Evolutionary conservation across 441 rosid species (phyloP), one percentile per base, ranked within the genome.

Genomic region (Macaranga tanarius): DNA sequence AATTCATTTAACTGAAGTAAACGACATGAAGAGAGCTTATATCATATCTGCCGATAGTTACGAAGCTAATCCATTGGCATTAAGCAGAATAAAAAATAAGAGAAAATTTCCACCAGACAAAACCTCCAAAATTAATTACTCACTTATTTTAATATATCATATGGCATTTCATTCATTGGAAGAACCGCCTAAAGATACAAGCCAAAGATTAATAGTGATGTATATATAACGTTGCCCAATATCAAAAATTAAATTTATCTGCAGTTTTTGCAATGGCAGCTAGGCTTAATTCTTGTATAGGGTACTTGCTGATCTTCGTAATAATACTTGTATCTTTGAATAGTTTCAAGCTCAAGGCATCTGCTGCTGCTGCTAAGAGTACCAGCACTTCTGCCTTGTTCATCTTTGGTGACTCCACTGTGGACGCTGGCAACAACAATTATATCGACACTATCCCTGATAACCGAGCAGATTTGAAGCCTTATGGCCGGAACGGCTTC

Each of bases 361-460:
- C 67, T 56, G 73, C 72, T 63, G 69, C 69, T 7, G 52, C 12
- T 42, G 23, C 40, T 57, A 75, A 65, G 65, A 71, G 26, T 34
- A 69, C 16, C 10, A 26, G 58, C 56, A 67, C 12, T 17, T 15
- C 26, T 67, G 86, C 87, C 5, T 65, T 86, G 57, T 89, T 89
- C 80, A 75, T 85, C 62, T 85, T 89, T 22, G 91, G 91, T 10
- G 89, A 85, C 79, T 89, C 93, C 67, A 65, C 73, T 1, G 89
- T 83, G 2, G 88, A 89, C 74, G 68, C 79, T 2, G 89, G 89
- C 54, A 85, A 87, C 84, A 85, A 86, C 64, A 83, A 84, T 47
- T 83, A 84, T 77, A 82, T 84, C 79, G 38, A 74, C 11, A 82
- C 86, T 28, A 74, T 44, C 62, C 76, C 84, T 15, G 83, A 80